Evolutionary conservation across 495 filamentous ascomycete genomes (phyloP).

Genomic region (Pyronema omphalodes): DNA sequence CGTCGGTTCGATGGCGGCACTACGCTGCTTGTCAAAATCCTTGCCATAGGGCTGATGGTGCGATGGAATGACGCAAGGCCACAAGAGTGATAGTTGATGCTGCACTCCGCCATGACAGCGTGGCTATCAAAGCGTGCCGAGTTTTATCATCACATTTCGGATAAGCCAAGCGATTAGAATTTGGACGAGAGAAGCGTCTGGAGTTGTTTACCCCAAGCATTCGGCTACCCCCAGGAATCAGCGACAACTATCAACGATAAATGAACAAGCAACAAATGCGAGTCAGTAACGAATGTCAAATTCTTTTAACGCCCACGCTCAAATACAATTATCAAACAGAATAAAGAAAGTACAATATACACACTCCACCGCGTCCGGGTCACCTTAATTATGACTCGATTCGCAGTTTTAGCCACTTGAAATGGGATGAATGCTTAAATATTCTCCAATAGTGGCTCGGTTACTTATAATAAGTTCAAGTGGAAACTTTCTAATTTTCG

Average conservation of each 20-base stretch:
- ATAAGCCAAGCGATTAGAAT: not conserved
- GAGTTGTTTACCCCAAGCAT: not conserved
- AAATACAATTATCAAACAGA: not conserved
- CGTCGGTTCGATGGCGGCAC: not conserved
- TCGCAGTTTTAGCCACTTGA: slow-evolving; percentile 5
- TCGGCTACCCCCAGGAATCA: not conserved
- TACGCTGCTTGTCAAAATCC: not conserved
- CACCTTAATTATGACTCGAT: not conserved
- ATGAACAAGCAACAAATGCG: not conserved
- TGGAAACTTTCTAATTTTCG: not conserved
- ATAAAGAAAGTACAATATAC: not conserved
- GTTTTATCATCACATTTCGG: not conserved
- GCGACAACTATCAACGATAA: not conserved
- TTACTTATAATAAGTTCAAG: slow-evolving; percentile 7
- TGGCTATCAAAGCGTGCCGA: not conserved
- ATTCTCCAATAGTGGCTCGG: not conserved
- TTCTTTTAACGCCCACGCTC: not conserved
- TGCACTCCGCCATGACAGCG: not conserved
- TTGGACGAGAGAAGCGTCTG: not conserved
- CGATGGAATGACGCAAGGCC: too few relatives aligned
- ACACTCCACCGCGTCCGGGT: not conserved
- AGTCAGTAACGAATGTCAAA: not conserved
- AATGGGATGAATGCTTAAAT: not conserved
- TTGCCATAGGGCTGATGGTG: not conserved
- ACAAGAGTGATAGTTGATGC: slow-evolving; percentile 1